Evolutionary conservation across 192 early-diverging fungal genomes (phyloP), one percentile per base, ranked within the genome.

Genomic region (Rhizophlyctis rosea): DNA sequence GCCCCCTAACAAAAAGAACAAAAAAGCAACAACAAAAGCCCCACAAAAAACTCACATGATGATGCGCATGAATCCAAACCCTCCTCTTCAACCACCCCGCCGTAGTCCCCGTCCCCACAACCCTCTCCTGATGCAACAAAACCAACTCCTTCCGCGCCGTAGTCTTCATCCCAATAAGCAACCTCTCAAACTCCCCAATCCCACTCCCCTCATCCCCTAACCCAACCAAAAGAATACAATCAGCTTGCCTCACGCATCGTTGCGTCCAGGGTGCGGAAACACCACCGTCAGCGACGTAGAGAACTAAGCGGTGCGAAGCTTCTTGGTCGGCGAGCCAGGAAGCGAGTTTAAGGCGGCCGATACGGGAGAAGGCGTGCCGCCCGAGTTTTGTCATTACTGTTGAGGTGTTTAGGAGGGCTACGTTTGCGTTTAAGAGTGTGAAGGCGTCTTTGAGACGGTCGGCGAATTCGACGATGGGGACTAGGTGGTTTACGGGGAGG

Each of bases 81-180:
- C 95, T 81, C 57, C 84, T 90, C 76, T 93, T 93, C 24, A 99
- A 76, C 97, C 97, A 99, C 31, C 80, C 75, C 50, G 89, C 88
- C 13, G 97, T 97, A 27, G 82, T 81, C 16, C 97, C 97, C 1
- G 87, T 85, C 3, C 77, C 62, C 65, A 91, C 91, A 59, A 72
- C 70, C 56, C 92, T 78, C 59, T 87, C 81, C 31, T 81, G 77
- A 72, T 98, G 94, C 34, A 99, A 74, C 14, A 99, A 71, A 18
- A 99, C 91, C 23, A 99, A 76, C 73, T 99, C 97, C 68, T 96
- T 99, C 54, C 96, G 86, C 47, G 95, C 97, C 0, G 97, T 99
- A 3, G 95, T 95, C 76, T 96, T 96, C 79, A 96, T 87, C 48
- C 91, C 86, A 59, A 98, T 78, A 57, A 99, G 78, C 49, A 95